A percentile compares a stretch with the other conserved stretches of the same genome.
These are phyloP conservation scores for Cryptosporidium sp. DNA, from an alignment of 169 alveolate species.

Conservation along the genomic window DNA sequence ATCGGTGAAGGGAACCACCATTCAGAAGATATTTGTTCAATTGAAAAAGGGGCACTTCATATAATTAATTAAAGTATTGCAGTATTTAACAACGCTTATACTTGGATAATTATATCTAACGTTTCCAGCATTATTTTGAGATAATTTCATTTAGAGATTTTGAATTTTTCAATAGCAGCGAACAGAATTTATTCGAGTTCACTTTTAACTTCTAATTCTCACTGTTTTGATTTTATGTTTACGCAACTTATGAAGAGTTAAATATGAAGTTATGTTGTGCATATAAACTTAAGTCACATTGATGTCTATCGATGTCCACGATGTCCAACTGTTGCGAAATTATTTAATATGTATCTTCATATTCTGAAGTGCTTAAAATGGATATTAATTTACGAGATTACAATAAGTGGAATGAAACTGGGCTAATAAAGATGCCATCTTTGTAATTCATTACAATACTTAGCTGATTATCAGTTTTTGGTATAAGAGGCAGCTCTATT, in stretches of 20 bases:
- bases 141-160: conserved; percentile 7
- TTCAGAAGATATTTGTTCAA: conserved; percentile 21
- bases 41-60: conserved; percentile 69
- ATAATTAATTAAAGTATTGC: conserved; percentile 8
- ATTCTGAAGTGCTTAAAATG: background rate
- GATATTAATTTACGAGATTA: background rate
- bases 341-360: background rate
- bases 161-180: conserved; percentile 19
- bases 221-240: conserved; percentile 6
- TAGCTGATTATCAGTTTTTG: conserved; percentile 3
- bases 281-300: too few species aligned
- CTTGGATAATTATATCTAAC: background rate
- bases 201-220: conserved; percentile 17
- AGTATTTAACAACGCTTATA: conserved; percentile 9
- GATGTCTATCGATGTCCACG: too few species aligned
- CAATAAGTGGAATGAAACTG: background rate
- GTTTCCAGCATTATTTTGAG: conserved; percentile 3
- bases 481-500: background rate
- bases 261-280: background rate
- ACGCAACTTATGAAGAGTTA: background rate
- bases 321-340: background rate
- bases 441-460: background rate
- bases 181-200: conserved; percentile 10
- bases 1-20: conserved; percentile 29
- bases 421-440: background rate